Evolutionary conservation across 805 yeast species (phyloP).

Genomic region (Candida nanaspora): DNA sequence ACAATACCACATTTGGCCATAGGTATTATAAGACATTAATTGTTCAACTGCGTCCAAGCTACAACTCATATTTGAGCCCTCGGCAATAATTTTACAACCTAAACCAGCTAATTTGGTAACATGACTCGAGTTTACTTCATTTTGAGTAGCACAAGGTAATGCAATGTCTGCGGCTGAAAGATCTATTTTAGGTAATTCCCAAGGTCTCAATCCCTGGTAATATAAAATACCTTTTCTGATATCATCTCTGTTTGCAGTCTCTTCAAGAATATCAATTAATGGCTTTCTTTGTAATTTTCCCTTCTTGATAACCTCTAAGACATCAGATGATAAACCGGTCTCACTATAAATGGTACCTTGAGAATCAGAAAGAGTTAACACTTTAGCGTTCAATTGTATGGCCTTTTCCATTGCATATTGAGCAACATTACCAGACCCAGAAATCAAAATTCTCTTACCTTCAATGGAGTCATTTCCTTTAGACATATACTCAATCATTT

Average conservation of each 20-base stretch:
- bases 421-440: constrained; percentile 99
- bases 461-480: constrained; percentile 81
- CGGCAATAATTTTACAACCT: constrained; percentile 91
- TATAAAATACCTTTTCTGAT: constrained; percentile 95
- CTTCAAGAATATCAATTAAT: constrained; percentile 57
- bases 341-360: constrained; percentile 79
- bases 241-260: constrained; percentile 79
- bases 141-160: constrained; percentile 96
- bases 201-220: constrained; percentile 93
- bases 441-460: constrained; percentile 92
- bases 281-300: constrained; percentile 77
- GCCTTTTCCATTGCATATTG: constrained; percentile 98
- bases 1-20: constrained; percentile 84
- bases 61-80: constrained; percentile 99
- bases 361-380: constrained; percentile 91
- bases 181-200: constrained; percentile 54
- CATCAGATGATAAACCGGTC: constrained; percentile 78
- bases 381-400: constrained; percentile 93
- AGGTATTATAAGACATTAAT: constrained; percentile 65
- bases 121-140: constrained; percentile 93
- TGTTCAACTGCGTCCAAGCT: constrained; percentile 94
- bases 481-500: constrained; percentile 93
- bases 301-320: constrained; percentile 63
- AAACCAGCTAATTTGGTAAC: constrained; percentile 93
- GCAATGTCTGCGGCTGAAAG: constrained; percentile 91